phyloP scores from a whole-genome alignment of 768 basidiomycete genomes.

The Mycena polygramma region DNA sequence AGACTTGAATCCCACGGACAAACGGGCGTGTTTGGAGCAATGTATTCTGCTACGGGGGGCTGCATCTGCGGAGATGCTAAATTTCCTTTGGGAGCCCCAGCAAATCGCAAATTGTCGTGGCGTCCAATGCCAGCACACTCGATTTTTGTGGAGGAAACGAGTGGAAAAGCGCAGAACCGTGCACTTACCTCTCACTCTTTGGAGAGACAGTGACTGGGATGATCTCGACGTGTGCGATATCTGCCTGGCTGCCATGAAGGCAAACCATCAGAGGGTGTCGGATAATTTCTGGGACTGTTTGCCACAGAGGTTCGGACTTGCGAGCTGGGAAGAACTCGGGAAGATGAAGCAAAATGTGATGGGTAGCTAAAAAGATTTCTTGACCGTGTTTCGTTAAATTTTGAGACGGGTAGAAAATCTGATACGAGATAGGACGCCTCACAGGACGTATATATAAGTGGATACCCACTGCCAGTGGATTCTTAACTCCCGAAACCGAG shows the following conservation, averaged over 20 bases:
- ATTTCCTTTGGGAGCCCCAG: constrained; percentile 19
- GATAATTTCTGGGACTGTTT: constrained; percentile 56
- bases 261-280: constrained; percentile 48
- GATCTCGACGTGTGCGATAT: constrained; percentile 51
- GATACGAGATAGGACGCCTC: too few relatives aligned
- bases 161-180: background rate
- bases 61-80: constrained; percentile 1
- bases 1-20: constrained; percentile 1
- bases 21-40: background rate
- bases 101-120: background rate
- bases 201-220: constrained; percentile 42
- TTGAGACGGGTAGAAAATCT: too few relatives aligned
- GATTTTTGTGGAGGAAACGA: background rate
- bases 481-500: too few relatives aligned
- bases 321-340: constrained; percentile 51
- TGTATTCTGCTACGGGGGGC: background rate
- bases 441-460: too few relatives aligned
- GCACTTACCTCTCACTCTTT: constrained; percentile 5
- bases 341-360: too few relatives aligned
- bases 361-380: too few relatives aligned
- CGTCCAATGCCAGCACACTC: background rate
- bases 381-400: too few relatives aligned
- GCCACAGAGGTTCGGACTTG: constrained; percentile 54
- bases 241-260: constrained; percentile 50
- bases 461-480: too few relatives aligned